A percentile compares a stretch with the other conserved stretches of the same genome.
Evolutionary conservation across 108 stramenopile species (phyloP).

Genomic region (Cyclotella sp.): DNA sequence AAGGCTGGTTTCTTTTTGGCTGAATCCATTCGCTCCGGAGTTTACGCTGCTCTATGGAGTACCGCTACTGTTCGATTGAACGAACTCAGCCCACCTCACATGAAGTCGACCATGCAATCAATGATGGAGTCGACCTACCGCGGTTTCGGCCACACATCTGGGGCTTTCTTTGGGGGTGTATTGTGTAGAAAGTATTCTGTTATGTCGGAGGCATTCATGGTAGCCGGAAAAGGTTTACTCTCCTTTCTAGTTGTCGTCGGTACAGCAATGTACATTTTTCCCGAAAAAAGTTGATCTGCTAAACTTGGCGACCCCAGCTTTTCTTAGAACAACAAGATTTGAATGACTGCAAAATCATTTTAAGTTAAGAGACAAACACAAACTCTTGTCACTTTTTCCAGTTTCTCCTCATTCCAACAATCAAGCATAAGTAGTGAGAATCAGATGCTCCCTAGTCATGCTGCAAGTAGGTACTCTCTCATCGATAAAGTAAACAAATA

Average conservation of each 20-base stretch:
- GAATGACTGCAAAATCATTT: background rate
- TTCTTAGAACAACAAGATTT: background rate
- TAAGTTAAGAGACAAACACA: background rate
- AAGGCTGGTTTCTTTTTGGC: slow-evolving; percentile 41
- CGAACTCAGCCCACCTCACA: slow-evolving; percentile 29
- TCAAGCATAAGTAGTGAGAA: no score
- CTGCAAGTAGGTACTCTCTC: background rate
- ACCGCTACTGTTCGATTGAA: slow-evolving; percentile 43
- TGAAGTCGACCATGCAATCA: slow-evolving; percentile 42
- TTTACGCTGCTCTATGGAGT: slow-evolving; percentile 49
- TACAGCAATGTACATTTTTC: slow-evolving; percentile 12
- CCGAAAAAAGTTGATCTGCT: background rate
- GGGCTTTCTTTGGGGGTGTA: slow-evolving; percentile 40
- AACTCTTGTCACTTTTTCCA: no score
- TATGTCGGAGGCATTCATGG: slow-evolving; percentile 28
- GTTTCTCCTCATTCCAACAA: no score
- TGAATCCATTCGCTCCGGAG: slow-evolving; percentile 40
- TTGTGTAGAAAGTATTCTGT: slow-evolving; percentile 32
- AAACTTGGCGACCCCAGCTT: background rate
- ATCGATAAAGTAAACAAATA: slow-evolving; percentile 66
- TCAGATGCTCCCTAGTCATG: no score
- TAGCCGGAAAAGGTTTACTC: slow-evolving; percentile 37
- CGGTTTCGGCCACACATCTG: slow-evolving; percentile 43
- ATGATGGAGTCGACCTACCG: slow-evolving; percentile 47
- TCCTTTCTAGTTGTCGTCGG: slow-evolving; percentile 37